phyloP scores from a whole-genome alignment of 306 rosid species.

The Betula pendula region DNA sequence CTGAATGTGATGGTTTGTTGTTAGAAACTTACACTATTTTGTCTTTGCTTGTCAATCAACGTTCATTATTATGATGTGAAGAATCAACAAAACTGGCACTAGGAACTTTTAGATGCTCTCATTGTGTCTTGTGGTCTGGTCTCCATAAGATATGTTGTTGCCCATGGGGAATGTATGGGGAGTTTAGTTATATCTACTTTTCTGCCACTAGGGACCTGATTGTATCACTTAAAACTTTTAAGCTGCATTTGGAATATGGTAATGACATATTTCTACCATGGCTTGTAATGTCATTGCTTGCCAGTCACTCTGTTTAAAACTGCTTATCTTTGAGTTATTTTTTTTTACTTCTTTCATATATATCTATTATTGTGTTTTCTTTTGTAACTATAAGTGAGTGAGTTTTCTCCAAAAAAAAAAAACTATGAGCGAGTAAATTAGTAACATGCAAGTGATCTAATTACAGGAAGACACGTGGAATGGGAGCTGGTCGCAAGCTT shows the following conservation, averaged over 20 bases:
- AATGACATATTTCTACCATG: background rate
- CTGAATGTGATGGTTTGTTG: background rate
- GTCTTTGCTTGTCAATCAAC: background rate
- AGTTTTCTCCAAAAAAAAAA: too few species aligned
- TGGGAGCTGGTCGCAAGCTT: slow-evolving; percentile 73
- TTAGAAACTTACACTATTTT: background rate
- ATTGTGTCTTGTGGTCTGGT: background rate
- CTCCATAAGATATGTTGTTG: background rate
- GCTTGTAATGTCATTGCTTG: background rate
- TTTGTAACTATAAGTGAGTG: background rate
- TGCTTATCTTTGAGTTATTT: background rate
- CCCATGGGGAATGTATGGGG: background rate
- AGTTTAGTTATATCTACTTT: background rate
- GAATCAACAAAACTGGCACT: too few species aligned
- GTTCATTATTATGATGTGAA: background rate
- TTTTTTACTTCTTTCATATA: background rate
- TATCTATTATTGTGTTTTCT: background rate
- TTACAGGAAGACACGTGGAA: slow-evolving; percentile 58
- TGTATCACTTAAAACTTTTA: background rate
- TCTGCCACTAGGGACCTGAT: background rate
- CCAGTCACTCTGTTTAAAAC: background rate
- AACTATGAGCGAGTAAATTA: background rate
- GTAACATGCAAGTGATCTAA: background rate
- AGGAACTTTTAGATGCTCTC: background rate
- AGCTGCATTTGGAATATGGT: background rate